Conservation (phyloP, 805 yeast species). For the Ogataea dorogensis region DNA sequence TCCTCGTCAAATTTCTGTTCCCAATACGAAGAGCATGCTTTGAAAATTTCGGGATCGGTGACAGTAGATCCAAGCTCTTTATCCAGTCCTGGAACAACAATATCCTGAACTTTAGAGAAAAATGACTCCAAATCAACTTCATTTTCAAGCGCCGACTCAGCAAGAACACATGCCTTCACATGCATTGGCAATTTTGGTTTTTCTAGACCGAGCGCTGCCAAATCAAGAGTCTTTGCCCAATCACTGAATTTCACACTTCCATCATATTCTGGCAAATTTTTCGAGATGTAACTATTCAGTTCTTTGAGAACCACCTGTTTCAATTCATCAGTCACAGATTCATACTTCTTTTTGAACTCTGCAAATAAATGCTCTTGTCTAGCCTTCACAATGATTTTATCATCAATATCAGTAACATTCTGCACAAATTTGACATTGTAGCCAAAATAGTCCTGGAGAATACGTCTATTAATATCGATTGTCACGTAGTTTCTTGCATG, state of each 20-base stretch:
- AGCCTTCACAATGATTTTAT: conserved; percentile 91
- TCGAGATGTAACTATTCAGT: conserved; percentile 47
- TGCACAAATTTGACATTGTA: conserved; percentile 86
- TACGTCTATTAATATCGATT: conserved; percentile 87
- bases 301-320: conserved; percentile 38
- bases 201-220: conserved; percentile 46
- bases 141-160: conserved; percentile 44
- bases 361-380: conserved; percentile 84
- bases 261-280: conserved; percentile 51
- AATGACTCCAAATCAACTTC: conserved; percentile 36
- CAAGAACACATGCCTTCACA: conserved; percentile 56
- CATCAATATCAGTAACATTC: conserved; percentile 98
- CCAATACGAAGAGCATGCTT: conserved; percentile 83
- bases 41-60: conserved; percentile 81
- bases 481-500: conserved; percentile 97
- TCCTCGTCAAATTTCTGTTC: conserved; percentile 81
- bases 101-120: conserved; percentile 62
- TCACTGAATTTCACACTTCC: conserved; percentile 38
- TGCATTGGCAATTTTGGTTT: conserved; percentile 91
- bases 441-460: conserved; percentile 87
- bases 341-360: conserved; percentile 41
- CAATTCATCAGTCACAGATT: conserved; percentile 35
- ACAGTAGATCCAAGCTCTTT: conserved; percentile 68
- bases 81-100: conserved; percentile 73
- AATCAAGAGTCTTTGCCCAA: conserved; percentile 55